Percentiles rank a stretch among this genome's conserved stretches.
phyloP scores from a whole-genome alignment of 192 early-diverging fungal species.

The Mortierella claussenii region DNA sequence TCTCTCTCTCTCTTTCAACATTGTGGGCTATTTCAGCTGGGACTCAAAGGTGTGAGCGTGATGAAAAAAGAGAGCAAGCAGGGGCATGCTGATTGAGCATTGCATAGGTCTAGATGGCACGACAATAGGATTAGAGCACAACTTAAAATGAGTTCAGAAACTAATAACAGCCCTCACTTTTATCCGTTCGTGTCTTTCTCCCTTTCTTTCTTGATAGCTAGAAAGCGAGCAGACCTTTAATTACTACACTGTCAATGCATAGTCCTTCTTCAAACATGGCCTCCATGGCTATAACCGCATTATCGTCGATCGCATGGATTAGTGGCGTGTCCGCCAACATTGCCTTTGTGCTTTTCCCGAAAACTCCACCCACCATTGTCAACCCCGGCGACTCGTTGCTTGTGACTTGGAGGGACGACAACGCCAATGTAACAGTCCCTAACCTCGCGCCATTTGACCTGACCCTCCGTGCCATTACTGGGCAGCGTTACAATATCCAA shows the following conservation, averaged over 20 bases:
- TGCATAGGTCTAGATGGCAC: no score
- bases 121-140: no score
- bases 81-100: no score
- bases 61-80: no score
- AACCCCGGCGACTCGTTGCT: slow-evolving; percentile 19
- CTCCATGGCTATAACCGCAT: background rate
- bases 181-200: no score
- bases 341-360: slow-evolving; percentile 4
- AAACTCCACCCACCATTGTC: background rate
- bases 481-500: slow-evolving; percentile 19
- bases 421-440: background rate
- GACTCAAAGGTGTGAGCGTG: background rate
- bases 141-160: no score
- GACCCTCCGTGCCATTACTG: slow-evolving; percentile 26
- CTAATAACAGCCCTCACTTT: no score
- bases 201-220: no score
- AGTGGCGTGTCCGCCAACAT: slow-evolving; percentile 24
- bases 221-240: no score
- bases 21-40: background rate
- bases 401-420: slow-evolving; percentile 11
- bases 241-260: no score
- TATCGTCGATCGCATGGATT: slow-evolving; percentile 17
- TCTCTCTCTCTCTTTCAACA: background rate
- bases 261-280: background rate
- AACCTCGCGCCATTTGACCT: slow-evolving; percentile 23